phyloP scores from a whole-genome alignment of 495 filamentous ascomycete species.

The Pyronema omphalodes region DNA sequence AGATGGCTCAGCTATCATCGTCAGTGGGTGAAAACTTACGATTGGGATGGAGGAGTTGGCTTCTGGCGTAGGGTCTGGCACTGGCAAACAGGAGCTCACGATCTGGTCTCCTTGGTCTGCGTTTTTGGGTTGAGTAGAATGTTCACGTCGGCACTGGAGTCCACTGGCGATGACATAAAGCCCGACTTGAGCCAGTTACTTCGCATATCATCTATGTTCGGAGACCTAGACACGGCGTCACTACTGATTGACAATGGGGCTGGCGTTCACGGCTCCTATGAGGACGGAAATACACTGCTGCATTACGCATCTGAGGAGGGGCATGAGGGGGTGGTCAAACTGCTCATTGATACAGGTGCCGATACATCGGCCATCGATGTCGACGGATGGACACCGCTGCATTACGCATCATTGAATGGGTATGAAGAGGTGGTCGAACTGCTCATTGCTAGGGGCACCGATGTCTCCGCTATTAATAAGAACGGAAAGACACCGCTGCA shows the following conservation, averaged over 20 bases:
- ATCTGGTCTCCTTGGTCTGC: not conserved
- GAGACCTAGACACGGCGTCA: no score
- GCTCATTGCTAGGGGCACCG: not conserved
- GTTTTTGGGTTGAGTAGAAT: not conserved
- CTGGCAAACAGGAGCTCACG: not conserved
- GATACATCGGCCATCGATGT: not conserved
- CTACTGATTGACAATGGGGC: no score
- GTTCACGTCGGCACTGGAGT: not conserved
- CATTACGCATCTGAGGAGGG: no score
- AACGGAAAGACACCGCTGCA: not conserved
- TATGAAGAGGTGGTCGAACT: no score
- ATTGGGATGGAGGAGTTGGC: no score
- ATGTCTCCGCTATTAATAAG: not conserved
- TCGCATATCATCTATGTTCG: no score
- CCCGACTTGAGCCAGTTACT: no score
- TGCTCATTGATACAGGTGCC: not conserved
- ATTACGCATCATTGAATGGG: not conserved
- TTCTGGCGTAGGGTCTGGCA: not conserved
- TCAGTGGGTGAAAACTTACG: no score
- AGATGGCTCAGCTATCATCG: no score
- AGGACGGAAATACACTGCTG: no score
- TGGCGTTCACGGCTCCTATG: no score
- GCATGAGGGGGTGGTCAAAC: no score
- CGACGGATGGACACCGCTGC: not conserved
- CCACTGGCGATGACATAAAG: not conserved